Evolutionary conservation across 2,329 filamentous ascomycete species (phyloP), one percentile per base, ranked within the genome.

Genomic region (Aspergillus sp.): DNA sequence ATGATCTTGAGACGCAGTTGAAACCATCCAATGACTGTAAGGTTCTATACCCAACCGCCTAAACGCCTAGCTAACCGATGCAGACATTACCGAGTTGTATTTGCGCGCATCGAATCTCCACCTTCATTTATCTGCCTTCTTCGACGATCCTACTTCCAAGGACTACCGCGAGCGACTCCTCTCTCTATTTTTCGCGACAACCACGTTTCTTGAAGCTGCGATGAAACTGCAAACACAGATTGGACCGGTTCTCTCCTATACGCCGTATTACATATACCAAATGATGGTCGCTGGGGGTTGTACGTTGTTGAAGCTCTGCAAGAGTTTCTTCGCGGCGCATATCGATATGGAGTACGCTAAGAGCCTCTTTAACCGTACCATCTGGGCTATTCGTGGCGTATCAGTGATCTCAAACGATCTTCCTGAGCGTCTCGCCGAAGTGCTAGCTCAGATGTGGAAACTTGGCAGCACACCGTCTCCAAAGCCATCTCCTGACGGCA

Each of bases 251-350:
- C 72, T 85, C 11, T 77, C 78, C 57, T 82, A 86, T 57, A 81
- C 81, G 17, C 81, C 77, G 44, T 86, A 83, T 64, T 88, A 88
- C 67, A 81, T 89, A 56, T 84, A 87, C 68, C 86, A 88, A 69
- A 87, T 88, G 79, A 82, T 87, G 68, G 79, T 88, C 27, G 86
- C 85, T 3, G 85, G 82, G 15, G 85, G 84, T 2, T 87, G 87
- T 63, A 84, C 84, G 1, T 73, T 89, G 6, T 75, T 88, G 54
- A 89, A 88, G 65, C 77, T 89, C 2, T 81, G 87, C 63, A 87
- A 88, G 67, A 87, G 84, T 48, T 87, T 87, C 63, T 87, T 87
- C 60, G 81, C 83, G 2, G 73, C 76, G 19, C 80, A 84, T 41
- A 79, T 84, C 19, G 83, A 88, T 56, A 76, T 80, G 61, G 77